Base-by-base conservation (phyloP, 2,329 filamentous ascomycete genomes). In the Monosporascus ibericus region DNA sequence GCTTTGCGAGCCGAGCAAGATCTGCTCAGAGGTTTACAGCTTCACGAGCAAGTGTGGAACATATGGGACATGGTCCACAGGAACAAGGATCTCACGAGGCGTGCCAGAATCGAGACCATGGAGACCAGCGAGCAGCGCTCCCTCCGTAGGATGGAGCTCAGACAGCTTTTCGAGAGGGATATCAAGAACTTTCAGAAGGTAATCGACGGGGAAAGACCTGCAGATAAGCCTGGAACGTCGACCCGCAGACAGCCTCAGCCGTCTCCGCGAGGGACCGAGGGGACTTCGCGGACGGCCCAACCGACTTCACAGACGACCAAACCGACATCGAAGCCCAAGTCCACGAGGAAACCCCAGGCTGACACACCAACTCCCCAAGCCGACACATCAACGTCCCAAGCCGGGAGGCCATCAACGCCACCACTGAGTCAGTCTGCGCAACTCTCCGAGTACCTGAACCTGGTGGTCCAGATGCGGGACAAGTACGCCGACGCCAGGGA, bases 401-500 rank as follows among this genome's bases (percentile, higher is more conserved):
- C 8, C 27, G 2, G 3, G 27, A 30, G 27, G 9, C 27, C 27
- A 11, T 11, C 27, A 30, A 11, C 27, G 27, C 9, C 27, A 6
- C 27, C 27, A 5, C 39, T 20, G 18, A 22, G 8, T 8, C 39
- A 20, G 39, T 30, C 27, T 3, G 7, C 8, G 5, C 17, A 20
- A n/a, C 18, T 42, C 17, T 42, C 39, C 17, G 39, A 42, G n/a
- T 20, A n/a, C 17, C 39, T 42, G n/a, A 42, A 42, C 39, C 7
- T 20, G 39, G n/a, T 42, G n/a, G n/a, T 42, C 15, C 17, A 20
- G 8, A 24, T 48, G 5, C 53, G 54, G 7, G 11, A 37, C 2
- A 9, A 7, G 7, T 60, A 62, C 18, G 14, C 30, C 1, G 30
- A 54, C 6, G 25, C 39, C 6, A 48, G 58, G 4, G 18, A 44